Percentiles rank a stretch among this genome's conserved stretches.
phyloP scores from a whole-genome alignment of 176 grass and related monocot genomes.

The Paspalum notatum region DNA sequence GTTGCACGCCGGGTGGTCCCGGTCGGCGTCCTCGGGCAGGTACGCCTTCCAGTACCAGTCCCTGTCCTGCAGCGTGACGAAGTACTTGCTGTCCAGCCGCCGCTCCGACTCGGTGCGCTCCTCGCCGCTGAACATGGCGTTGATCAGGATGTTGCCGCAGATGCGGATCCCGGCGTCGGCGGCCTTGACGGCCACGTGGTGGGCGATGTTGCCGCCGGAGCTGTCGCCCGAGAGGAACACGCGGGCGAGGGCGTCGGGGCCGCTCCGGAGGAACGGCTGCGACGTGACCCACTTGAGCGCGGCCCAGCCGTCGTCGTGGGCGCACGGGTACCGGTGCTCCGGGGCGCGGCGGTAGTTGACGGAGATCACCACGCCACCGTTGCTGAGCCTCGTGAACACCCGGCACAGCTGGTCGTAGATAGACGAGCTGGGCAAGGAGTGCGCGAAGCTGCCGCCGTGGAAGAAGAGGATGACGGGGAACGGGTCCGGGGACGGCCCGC shows the following conservation, averaged over 20 bases:
- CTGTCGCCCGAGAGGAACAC: conserved; percentile 95
- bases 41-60: conserved; percentile 99
- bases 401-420: conserved; percentile 94
- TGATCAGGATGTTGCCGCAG: conserved; percentile 82
- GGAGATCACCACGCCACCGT: conserved; percentile 69
- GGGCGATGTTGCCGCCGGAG: conserved; percentile 95
- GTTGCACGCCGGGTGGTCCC: conserved; percentile 96
- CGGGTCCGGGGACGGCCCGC: conserved; percentile 56
- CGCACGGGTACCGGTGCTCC: conserved; percentile 85
- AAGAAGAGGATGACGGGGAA: conserved; percentile 99
- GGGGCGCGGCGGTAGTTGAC: conserved; percentile 93
- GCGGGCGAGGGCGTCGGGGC: conserved; percentile 43
- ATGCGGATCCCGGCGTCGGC: conserved; percentile 75
- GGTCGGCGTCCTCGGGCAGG: conserved; percentile 85
- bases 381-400: conserved; percentile 71
- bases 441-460: conserved; percentile 97
- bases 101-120: conserved; percentile 79
- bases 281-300: conserved; percentile 76
- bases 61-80: conserved; percentile 95
- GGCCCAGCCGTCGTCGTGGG: conserved; percentile 92
- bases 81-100: conserved; percentile 89
- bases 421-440: conserved; percentile 72
- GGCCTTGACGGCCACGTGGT: conserved; percentile 87
- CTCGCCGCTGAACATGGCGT: conserved; percentile 92
- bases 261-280: conserved; percentile 78